Percentiles rank a stretch among this genome's conserved stretches.
These are phyloP conservation scores for Fusarium transvaalense DNA, from an alignment of 2,329 filamentous ascomycete genomes.

Conservation along the genomic window DNA sequence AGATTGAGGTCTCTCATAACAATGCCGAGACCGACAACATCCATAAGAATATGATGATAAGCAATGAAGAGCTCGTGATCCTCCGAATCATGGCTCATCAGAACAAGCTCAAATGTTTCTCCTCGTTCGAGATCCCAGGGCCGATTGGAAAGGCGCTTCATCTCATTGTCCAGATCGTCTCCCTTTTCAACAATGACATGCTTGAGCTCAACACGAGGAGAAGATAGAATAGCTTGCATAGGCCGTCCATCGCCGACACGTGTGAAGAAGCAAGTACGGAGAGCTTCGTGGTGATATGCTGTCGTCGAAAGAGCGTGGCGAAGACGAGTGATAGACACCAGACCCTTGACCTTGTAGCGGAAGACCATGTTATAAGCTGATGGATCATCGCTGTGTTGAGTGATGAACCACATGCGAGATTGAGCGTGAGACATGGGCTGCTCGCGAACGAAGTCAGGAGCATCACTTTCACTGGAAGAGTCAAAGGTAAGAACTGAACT, in stretches of 20 bases:
- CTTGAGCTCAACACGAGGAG: background rate
- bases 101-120: background rate
- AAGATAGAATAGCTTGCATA: background rate
- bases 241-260: background rate
- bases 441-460: background rate
- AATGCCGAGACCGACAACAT: background rate
- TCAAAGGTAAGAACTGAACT: background rate
- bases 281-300: background rate
- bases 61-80: background rate
- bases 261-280: background rate
- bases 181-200: background rate
- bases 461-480: background rate
- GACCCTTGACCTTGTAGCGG: background rate
- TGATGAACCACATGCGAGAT: slow-evolving; percentile 4
- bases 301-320: background rate
- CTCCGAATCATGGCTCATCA: background rate
- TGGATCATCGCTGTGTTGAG: background rate
- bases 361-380: slow-evolving; percentile 1
- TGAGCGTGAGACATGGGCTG: slow-evolving; percentile 1
- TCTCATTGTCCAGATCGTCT: background rate
- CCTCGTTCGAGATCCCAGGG: background rate
- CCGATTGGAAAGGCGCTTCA: background rate
- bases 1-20: background rate
- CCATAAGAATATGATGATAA: slow-evolving; percentile 2
- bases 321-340: background rate